Conservation (phyloP, 495 filamentous ascomycete species). For the Hyphodiscus hymeniophilus region DNA sequence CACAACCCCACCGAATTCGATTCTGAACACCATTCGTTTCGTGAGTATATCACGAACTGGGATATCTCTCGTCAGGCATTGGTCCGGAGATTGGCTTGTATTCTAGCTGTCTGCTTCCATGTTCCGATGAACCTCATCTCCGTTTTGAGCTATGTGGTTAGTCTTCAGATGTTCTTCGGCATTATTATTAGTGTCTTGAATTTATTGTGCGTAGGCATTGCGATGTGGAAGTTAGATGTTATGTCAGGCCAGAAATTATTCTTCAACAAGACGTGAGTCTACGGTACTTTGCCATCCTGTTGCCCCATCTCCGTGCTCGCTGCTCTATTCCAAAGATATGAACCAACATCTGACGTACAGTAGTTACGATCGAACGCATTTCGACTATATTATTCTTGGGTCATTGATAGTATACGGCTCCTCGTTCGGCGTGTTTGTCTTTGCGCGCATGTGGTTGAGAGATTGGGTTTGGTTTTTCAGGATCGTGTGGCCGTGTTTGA, state of each 20-base stretch:
- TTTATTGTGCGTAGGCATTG: constrained; percentile 2
- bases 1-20: not conserved
- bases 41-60: constrained; percentile 2
- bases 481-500: constrained; percentile 6
- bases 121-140: constrained; percentile 8
- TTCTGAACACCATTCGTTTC: no score
- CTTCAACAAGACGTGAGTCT: constrained; percentile 5
- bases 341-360: not conserved
- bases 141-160: constrained; percentile 3
- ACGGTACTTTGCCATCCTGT: not conserved
- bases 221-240: constrained; percentile 10
- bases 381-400: constrained; percentile 7
- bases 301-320: not conserved
- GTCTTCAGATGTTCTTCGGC: constrained; percentile 1
- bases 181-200: constrained; percentile 2
- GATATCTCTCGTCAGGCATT: not conserved
- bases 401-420: not conserved
- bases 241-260: constrained; percentile 10
- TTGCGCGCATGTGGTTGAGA: not conserved
- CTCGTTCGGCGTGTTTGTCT: not conserved
- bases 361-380: constrained; percentile 4
- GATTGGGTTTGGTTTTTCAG: not conserved
- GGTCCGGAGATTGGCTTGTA: not conserved
- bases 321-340: not conserved
- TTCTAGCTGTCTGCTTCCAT: constrained; percentile 4